A percentile compares a stretch with the other conserved stretches of the same genome.
These are phyloP conservation scores for Tilletia horrida DNA, from an alignment of 1,284 basidiomycete species.

Conservation along the genomic window DNA sequence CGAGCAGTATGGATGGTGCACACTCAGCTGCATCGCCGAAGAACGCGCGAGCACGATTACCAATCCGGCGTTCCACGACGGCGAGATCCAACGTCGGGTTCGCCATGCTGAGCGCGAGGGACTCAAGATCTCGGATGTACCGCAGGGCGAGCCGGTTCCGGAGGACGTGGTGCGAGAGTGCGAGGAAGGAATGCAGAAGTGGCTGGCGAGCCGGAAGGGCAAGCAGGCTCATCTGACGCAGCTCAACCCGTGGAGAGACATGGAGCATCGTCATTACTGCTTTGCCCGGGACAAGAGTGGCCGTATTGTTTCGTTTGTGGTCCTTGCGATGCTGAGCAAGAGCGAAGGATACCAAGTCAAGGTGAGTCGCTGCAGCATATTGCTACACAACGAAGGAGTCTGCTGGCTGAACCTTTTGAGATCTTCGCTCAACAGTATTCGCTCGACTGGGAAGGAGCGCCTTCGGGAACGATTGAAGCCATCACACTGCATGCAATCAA, in stretches of 20 bases:
- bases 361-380: slow-evolving; percentile 19
- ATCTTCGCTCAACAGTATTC: slow-evolving; percentile 56
- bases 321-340: slow-evolving; percentile 62
- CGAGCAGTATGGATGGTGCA: slow-evolving; percentile 60
- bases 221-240: slow-evolving; percentile 64
- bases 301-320: slow-evolving; percentile 60
- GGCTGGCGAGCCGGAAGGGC: slow-evolving; percentile 59
- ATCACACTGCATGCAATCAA: slow-evolving; percentile 61
- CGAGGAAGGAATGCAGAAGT: slow-evolving; percentile 60
- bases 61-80: slow-evolving; percentile 58
- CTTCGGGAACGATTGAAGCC: slow-evolving; percentile 60
- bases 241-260: slow-evolving; percentile 62
- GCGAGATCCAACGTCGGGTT: slow-evolving; percentile 60
- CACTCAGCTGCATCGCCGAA: slow-evolving; percentile 61
- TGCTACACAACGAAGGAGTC: too few species aligned
- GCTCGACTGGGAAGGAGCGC: slow-evolving; percentile 62
- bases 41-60: slow-evolving; percentile 59
- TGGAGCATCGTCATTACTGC: slow-evolving; percentile 62
- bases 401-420: too few species aligned
- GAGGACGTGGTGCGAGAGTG: slow-evolving; percentile 56
- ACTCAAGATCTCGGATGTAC: slow-evolving; percentile 55
- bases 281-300: slow-evolving; percentile 59
- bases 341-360: slow-evolving; percentile 63
- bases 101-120: slow-evolving; percentile 61
- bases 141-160: slow-evolving; percentile 52